These are phyloP conservation scores for Carex pumila DNA, from an alignment of 176 grass and related monocot genomes.

Conservation along the genomic window DNA sequence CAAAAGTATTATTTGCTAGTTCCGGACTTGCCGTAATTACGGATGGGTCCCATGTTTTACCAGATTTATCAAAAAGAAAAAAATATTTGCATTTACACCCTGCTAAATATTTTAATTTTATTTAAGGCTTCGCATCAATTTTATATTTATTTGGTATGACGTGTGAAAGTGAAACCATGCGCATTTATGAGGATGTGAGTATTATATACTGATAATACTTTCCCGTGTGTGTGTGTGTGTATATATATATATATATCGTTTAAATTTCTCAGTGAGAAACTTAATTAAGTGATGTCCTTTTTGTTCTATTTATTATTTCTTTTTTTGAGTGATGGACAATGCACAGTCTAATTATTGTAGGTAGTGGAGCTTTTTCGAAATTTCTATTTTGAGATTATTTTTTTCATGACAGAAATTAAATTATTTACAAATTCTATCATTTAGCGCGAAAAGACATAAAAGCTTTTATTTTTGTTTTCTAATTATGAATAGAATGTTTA, in stretches of 20 bases:
- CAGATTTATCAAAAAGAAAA: background rate
- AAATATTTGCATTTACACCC: background rate
- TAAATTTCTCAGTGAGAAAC: no score
- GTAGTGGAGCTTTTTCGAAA: background rate
- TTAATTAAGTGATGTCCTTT: background rate
- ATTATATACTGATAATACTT: no score
- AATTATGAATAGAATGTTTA: background rate
- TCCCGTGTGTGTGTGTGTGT: no score
- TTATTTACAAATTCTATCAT: background rate
- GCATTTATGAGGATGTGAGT: background rate
- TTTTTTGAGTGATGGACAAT: background rate
- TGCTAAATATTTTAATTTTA: background rate
- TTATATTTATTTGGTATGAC: background rate
- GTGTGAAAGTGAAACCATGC: background rate
- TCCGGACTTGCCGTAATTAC: background rate
- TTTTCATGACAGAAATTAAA: background rate
- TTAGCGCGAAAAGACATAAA: background rate
- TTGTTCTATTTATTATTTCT: background rate
- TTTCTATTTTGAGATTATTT: background rate
- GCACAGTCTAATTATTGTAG: background rate
- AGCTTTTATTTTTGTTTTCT: background rate
- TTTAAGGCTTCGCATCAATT: background rate
- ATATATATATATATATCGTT: no score
- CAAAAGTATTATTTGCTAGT: background rate
- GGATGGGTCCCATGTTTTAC: background rate